Base-by-base conservation (phyloP, 352 stramenopile species). In the Phytophthora vignae region DNA sequence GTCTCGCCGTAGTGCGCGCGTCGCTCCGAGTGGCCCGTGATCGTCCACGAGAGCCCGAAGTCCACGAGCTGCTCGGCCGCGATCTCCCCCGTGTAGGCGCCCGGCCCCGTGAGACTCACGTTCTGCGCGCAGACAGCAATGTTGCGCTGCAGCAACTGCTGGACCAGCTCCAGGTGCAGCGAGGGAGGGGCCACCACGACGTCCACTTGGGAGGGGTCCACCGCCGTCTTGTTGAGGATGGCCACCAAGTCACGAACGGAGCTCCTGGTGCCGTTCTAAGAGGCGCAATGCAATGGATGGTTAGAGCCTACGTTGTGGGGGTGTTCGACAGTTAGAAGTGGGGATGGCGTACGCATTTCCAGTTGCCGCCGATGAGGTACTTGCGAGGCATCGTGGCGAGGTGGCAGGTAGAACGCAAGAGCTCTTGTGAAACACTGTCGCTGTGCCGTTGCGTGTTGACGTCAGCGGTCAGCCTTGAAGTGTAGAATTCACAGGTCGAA, bases 21-120 rank as follows among this genome's bases (percentile, higher is more conserved):
- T 58, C 96, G 85, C 79, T 99, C 96, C 50, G 91, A 98, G 85
- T 99, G 96, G 57, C 96, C 96, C 11, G 92, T 92, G 69, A 99
- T 83, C 56, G 84, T 91, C 85, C 85, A 93, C 69, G 82, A 81
- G 33, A 95, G 65, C 0, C 84, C 84, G 69, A 93, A 91, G 66
- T 95, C 87, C 49, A 97, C 79, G 29, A 99, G 79, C 83, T 99
- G 93, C 66, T 96, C 86, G 31, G 92, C 86, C 14, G 93, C 95
- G 48, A 98, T 89, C 63, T 92, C 94, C 61, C 96, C 97, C 53
- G 97, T 99, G 88, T 91, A 99, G 3, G 97, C 97, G 49, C 97
- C 97, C 6, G 82, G 83, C 8, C 85, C 82, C 73, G 97, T 93
- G 33, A 91, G 71, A 73, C 90, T 96, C 61, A 90, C 81, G 70